phyloP scores from a whole-genome alignment of 2,329 filamentous ascomycete species.

The Magnaporthiopsis rhizophila region DNA sequence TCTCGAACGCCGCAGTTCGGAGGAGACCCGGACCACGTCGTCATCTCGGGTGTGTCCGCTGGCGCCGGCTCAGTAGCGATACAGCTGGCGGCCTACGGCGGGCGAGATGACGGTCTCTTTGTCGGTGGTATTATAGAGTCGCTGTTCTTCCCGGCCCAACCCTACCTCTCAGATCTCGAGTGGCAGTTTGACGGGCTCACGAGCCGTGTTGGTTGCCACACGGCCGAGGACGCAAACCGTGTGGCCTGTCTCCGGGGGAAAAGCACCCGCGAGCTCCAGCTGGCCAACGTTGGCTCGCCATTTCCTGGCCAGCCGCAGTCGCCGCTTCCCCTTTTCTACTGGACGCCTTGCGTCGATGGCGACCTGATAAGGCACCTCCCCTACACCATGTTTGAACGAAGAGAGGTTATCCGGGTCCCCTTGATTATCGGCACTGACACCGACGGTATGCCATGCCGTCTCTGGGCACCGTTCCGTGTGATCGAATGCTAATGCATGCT shows the following conservation, averaged over 20 bases:
- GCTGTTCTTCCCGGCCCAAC: slow-evolving; percentile 41
- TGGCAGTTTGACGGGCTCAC: slow-evolving; percentile 13
- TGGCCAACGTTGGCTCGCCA: slow-evolving; percentile 30
- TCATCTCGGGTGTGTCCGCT: slow-evolving; percentile 12
- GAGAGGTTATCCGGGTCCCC: slow-evolving; percentile 35
- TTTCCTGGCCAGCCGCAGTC: slow-evolving; percentile 28
- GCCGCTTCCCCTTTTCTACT: slow-evolving; percentile 37
- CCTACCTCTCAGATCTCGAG: slow-evolving; percentile 29
- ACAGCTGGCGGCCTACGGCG: slow-evolving; percentile 30
- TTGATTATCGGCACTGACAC: slow-evolving; percentile 35
- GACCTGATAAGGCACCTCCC: slow-evolving; percentile 34
- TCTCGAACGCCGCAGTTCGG: slow-evolving; percentile 7
- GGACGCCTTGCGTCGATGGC: slow-evolving; percentile 42
- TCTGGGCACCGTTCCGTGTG: background rate
- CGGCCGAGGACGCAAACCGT: slow-evolving; percentile 7
- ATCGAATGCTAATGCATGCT: background rate
- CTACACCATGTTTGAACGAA: slow-evolving; percentile 29
- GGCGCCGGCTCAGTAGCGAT: slow-evolving; percentile 11
- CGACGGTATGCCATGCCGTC: slow-evolving; percentile 25
- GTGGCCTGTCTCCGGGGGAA: slow-evolving; percentile 35
- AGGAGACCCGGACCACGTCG: slow-evolving; percentile 16
- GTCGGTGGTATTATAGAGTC: slow-evolving; percentile 37
- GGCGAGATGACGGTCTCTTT: slow-evolving; percentile 37
- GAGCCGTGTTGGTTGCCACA: slow-evolving; percentile 26
- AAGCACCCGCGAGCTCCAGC: slow-evolving; percentile 29